Evolutionary conservation across 352 stramenopile species (phyloP), one percentile per base, ranked within the genome.

Genomic region (Globisporangium cederbergense): DNA sequence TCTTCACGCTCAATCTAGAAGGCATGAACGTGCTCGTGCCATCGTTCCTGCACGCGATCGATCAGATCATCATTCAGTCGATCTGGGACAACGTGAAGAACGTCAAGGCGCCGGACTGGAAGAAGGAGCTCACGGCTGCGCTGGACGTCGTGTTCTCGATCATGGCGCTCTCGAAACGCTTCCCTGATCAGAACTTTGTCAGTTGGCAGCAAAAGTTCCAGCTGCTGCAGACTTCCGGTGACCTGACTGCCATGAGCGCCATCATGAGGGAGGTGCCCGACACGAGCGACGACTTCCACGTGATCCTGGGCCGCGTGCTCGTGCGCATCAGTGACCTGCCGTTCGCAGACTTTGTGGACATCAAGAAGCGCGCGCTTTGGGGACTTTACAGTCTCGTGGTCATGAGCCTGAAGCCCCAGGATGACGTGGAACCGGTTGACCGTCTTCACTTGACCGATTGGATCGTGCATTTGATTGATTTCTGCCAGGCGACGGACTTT

Each of bases 351-450:
- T 78, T 92, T 18, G 75, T 83, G 3, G 69, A 85, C 14, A 93
- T 96, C 60, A 90, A 94, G 65, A 90, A 91, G 52, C 76, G 79
- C 5, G 87, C 87, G 10, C 68, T 94, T 0, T 96, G 87, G 87
- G 87, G 83, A 1, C 40, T 96, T 0, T 94, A 94, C 34, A 82
- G 78, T 10, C 75, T 96, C 1, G 70, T 92, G 0, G 83, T 91
- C 22, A 90, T 80, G 47, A 90, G 92, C 43, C 56, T 95, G 5
- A 72, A 74, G 4, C 62, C 70, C 4, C 55, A 69, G n/a, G 64
- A 62, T 38, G 63, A 70, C 30, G 63, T 68, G 50, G 60, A 74
- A 49, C 52, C 65, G 1, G 66, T 89, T 40, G 78, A 83, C 32
- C 71, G 65, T 0, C 72, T 77, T 53, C 68, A 86, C 34, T 50